A percentile compares a stretch with the other conserved stretches of the same genome.
Conservation (phyloP, 192 early-diverging fungal species). For the Linnemannia hyalina region DNA sequence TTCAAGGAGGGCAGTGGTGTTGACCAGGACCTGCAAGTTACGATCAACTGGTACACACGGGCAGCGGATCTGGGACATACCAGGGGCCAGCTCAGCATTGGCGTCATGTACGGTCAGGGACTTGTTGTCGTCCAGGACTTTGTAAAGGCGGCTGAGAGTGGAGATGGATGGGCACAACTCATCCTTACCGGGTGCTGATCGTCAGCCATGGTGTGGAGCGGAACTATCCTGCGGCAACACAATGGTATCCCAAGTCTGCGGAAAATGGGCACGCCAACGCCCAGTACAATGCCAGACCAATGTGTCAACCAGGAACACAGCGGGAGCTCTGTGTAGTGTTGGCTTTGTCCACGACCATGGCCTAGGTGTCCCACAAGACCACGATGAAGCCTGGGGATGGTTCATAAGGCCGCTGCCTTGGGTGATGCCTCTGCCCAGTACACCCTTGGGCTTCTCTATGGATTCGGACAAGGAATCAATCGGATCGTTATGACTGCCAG, state of each 20-base stretch:
- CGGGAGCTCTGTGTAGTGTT: not conserved
- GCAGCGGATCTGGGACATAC: not conserved
- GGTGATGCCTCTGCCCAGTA: not conserved
- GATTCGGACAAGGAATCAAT: not conserved
- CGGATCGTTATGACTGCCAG: not conserved
- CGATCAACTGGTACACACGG: no score
- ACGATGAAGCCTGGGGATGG: not conserved
- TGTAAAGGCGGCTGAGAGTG: no score
- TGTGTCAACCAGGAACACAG: not conserved
- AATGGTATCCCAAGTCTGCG: not conserved
- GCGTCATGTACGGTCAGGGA: not conserved
- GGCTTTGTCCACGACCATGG: not conserved
- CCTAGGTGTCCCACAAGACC: not conserved
- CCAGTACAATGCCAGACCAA: not conserved
- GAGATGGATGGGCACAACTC: no score
- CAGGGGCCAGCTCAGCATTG: not conserved
- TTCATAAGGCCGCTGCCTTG: not conserved
- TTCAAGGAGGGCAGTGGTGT: no score
- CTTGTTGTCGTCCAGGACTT: no score
- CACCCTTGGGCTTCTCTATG: not conserved
- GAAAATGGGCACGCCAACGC: not conserved
- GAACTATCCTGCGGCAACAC: not conserved
- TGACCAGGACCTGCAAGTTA: no score
- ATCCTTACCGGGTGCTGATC: no score
- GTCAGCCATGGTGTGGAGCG: not conserved